Conservation (phyloP, 768 basidiomycete genomes). For the Scleroderma bovista region DNA sequence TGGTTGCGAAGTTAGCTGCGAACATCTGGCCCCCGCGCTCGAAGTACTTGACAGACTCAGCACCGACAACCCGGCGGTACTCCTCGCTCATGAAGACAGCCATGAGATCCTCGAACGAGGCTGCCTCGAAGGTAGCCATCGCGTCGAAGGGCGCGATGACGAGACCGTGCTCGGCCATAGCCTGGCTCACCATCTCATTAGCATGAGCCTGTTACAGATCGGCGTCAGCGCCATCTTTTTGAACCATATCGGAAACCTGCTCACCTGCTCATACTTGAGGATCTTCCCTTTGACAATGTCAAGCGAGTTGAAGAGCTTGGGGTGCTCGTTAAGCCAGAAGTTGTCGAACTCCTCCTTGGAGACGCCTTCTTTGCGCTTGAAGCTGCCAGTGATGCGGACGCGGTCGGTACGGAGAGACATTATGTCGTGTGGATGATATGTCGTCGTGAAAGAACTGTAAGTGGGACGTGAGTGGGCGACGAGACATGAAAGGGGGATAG, state of each 20-base stretch:
- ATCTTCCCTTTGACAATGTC: slow-evolving; percentile 29
- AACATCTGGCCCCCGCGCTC: slow-evolving; percentile 9
- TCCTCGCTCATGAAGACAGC: slow-evolving; percentile 16
- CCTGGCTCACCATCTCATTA: slow-evolving; percentile 6
- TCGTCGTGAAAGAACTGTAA: background rate
- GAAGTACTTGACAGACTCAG: slow-evolving; percentile 5
- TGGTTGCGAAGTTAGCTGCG: slow-evolving; percentile 8
- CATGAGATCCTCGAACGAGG: slow-evolving; percentile 28
- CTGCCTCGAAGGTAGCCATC: slow-evolving; percentile 27
- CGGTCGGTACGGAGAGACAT: slow-evolving; percentile 23
- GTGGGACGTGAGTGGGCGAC: background rate
- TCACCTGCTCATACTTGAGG: slow-evolving; percentile 33
- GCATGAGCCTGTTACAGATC: slow-evolving; percentile 16
- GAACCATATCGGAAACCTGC: background rate
- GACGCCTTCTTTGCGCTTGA: slow-evolving; percentile 23
- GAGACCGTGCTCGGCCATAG: slow-evolving; percentile 10
- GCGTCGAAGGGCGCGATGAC: slow-evolving; percentile 23
- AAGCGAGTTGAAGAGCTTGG: slow-evolving; percentile 23
- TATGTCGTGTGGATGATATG: background rate
- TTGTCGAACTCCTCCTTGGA: slow-evolving; percentile 27
- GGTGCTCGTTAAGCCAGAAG: slow-evolving; percentile 28
- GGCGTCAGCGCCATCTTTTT: background rate
- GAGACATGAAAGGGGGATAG: background rate
- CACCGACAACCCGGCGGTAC: slow-evolving; percentile 4
- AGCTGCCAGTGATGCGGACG: slow-evolving; percentile 23